phyloP scores from a whole-genome alignment of 2,329 filamentous ascomycete genomes.

The Colletotrichum limetticola region DNA sequence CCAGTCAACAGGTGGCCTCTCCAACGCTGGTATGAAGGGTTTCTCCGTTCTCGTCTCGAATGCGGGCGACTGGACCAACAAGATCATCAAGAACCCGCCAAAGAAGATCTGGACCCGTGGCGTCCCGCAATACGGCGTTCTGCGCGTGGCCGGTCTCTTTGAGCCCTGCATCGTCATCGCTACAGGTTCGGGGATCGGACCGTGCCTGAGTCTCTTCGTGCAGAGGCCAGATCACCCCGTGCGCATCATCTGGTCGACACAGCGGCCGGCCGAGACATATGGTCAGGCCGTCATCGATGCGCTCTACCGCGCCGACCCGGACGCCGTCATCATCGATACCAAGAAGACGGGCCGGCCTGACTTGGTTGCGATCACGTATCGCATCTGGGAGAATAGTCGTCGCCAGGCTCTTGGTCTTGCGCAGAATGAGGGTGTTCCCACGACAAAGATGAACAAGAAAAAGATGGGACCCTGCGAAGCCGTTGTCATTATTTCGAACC shows the following conservation, averaged over 20 bases:
- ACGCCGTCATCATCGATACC: conserved; percentile 77
- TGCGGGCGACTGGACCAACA: conserved; percentile 79
- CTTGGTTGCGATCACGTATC: conserved; percentile 47
- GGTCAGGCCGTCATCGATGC: conserved; percentile 65
- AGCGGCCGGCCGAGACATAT: conserved; percentile 70
- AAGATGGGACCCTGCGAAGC: conserved; percentile 68
- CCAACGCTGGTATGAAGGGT: conserved; percentile 55
- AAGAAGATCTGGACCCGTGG: conserved; percentile 75
- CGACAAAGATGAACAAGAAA: neutral
- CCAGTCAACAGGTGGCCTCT: conserved; percentile 26
- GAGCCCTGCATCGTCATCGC: conserved; percentile 72
- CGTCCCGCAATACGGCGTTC: conserved; percentile 73
- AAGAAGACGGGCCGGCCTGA: conserved; percentile 68
- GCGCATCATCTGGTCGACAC: conserved; percentile 77
- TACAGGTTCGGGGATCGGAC: conserved; percentile 80
- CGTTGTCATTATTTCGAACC: conserved; percentile 79
- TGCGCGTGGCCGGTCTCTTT: conserved; percentile 75
- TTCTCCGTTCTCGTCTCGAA: conserved; percentile 79
- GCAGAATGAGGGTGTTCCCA: neutral
- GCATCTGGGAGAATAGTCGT: conserved; percentile 39
- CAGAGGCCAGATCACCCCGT: conserved; percentile 53
- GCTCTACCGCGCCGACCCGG: conserved; percentile 67
- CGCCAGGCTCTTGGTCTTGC: conserved; percentile 23
- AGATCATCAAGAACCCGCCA: conserved; percentile 71
- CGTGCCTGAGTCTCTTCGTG: conserved; percentile 67